Conservation (phyloP, 345 rosid species). For the Hirschfeldia incana region DNA sequence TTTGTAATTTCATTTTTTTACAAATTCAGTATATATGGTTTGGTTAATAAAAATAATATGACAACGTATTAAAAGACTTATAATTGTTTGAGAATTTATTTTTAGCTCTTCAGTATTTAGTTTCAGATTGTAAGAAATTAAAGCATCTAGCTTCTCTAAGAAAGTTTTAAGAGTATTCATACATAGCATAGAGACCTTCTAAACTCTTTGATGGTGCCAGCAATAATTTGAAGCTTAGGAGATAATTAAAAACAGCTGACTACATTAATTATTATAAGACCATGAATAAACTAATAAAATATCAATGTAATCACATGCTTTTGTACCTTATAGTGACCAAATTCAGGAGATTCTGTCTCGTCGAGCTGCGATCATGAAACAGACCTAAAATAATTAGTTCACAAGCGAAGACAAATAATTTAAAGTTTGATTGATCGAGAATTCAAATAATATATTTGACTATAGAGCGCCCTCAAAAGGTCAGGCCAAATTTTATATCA, state of each 20-base stretch:
- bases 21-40: too few species aligned
- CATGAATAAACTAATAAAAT: neutral
- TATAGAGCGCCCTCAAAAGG: neutral
- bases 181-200: neutral
- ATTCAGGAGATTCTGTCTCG: conserved; percentile 29
- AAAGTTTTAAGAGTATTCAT: neutral
- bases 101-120: too few species aligned
- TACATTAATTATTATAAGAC: neutral
- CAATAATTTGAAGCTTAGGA: neutral
- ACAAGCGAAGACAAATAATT: neutral
- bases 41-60: too few species aligned
- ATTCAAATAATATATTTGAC: neutral
- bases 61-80: too few species aligned
- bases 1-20: too few species aligned
- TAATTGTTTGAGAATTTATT: neutral
- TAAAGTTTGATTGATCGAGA: conserved; percentile 8
- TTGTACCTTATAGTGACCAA: conserved; percentile 11
- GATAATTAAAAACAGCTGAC: neutral
- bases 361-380: conserved; percentile 20
- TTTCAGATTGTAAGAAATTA: neutral
- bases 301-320: conserved; percentile 25
- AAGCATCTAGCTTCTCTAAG: neutral
- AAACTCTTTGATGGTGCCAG: neutral
- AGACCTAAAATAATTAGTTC: neutral
- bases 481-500: neutral